Base-by-base conservation (phyloP, 345 rosid genomes). In the Linum trigynum region DNA sequence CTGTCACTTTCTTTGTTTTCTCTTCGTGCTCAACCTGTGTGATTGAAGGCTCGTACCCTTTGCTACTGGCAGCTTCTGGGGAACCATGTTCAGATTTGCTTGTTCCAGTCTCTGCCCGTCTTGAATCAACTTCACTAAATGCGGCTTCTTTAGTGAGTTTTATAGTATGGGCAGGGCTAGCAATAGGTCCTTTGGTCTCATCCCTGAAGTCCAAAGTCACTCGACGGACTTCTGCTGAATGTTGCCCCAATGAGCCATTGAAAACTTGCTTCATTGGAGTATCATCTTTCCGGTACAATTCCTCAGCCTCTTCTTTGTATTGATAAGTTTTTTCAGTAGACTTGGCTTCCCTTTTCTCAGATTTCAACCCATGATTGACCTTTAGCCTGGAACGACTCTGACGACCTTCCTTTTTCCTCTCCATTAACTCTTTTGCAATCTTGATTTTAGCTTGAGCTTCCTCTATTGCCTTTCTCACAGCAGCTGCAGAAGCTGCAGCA, bases 401-500 rank as follows among this genome's bases (percentile, higher is more conserved):
- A 69, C 74, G 69, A 61, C 88, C 87, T 69, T 77, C 82, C 67
- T 79, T 92, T 72, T 72, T 80, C 75, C 83, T 83, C 71, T 75
- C 91, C 96, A 85, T 86, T 71, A 83, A 67, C 72, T 84, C 87
- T 76, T 81, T 90, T 17, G 98, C 98, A 23, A 84, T 63, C 67
- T 70, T 86, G 72, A 92, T 85, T 74, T 82, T 90, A 10, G 74
- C 79, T 68, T 85, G 87, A 70, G 98, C 98, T 77, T 86, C 89
- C 76, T 90, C 94, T 67, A 92, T 75, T 65, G 98, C 96, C 78
- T 80, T 83, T 69, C 76, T 83, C 83, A 92, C 78, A 17, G 94
- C 98, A 60, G 97, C 97, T 2, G 87, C 96, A 56, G 96, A 92
- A 70, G 85, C 77, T 14, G 97, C 94, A 4, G 98, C 98, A 72